Evolutionary conservation across 345 rosid species (phyloP).

Genomic region (Lagerstroemia speciosa): DNA sequence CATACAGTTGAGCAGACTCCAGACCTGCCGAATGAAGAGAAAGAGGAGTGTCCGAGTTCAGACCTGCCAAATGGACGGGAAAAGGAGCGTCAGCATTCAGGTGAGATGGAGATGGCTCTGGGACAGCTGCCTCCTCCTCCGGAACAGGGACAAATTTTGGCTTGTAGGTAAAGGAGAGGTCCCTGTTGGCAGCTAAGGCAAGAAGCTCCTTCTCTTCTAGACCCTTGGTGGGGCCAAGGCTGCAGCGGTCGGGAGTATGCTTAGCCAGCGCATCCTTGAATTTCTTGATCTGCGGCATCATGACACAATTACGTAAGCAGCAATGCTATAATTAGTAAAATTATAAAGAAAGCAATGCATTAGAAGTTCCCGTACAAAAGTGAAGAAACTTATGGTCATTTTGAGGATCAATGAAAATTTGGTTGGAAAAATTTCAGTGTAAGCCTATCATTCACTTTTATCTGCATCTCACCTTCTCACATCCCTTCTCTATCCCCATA

Average conservation of each 20-base stretch:
- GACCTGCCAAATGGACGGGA: slow-evolving; percentile 10
- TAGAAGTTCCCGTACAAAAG: no score
- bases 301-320: background rate
- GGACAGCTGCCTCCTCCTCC: slow-evolving; percentile 13
- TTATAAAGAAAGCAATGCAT: background rate
- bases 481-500: no score
- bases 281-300: slow-evolving; percentile 61
- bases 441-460: no score
- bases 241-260: slow-evolving; percentile 68
- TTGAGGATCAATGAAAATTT: no score
- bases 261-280: slow-evolving; percentile 85
- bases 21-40: no score
- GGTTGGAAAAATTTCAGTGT: no score
- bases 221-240: slow-evolving; percentile 74
- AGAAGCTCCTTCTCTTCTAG: slow-evolving; percentile 85
- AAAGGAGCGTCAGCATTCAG: slow-evolving; percentile 10
- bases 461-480: no score
- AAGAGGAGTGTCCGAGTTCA: no score
- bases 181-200: slow-evolving; percentile 80
- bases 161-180: slow-evolving; percentile 60
- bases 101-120: slow-evolving; percentile 14
- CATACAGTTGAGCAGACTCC: no score
- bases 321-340: background rate
- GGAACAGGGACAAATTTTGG: slow-evolving; percentile 30
- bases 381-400: no score